Evolutionary conservation across 2,329 filamentous ascomycete species (phyloP).

Genomic region (Xylogone sp.): DNA sequence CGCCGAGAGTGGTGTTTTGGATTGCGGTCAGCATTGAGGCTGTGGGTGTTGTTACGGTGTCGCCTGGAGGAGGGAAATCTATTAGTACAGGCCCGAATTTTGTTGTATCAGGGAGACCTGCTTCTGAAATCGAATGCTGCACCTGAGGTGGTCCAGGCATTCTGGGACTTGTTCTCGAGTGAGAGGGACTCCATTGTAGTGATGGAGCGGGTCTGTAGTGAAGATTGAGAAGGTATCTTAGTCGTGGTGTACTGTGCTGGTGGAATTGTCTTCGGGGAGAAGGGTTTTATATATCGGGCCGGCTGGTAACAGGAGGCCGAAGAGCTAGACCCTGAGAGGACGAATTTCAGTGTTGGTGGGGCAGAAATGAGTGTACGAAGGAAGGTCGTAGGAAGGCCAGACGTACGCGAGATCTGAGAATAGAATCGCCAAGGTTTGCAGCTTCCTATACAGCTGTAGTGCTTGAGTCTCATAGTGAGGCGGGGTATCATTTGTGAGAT

Average conservation of each 20-base stretch:
- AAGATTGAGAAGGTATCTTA: neutral
- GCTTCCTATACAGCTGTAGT: neutral
- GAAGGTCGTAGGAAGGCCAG: too few relatives aligned
- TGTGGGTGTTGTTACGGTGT: conserved; percentile 73
- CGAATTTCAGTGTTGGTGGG: neutral
- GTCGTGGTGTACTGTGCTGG: neutral
- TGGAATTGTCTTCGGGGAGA: neutral
- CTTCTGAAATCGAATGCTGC: conserved; percentile 31
- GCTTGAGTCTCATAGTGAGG: neutral
- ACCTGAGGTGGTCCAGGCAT: conserved; percentile 26
- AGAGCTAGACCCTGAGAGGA: neutral
- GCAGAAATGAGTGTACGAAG: neutral
- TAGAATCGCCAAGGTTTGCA: neutral
- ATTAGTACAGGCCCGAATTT: too few relatives aligned
- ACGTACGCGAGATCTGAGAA: neutral
- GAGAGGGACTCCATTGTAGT: neutral
- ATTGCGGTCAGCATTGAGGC: conserved; percentile 79
- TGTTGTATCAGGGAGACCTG: conserved; percentile 13
- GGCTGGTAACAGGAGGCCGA: neutral
- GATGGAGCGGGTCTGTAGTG: neutral
- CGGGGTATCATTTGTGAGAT: neutral
- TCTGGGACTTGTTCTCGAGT: neutral
- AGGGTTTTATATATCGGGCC: neutral
- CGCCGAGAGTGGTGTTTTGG: conserved; percentile 67
- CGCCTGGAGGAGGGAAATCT: conserved; percentile 44